Evolutionary conservation across 352 stramenopile species (phyloP).

Genomic region (Phytophthora meadii): DNA sequence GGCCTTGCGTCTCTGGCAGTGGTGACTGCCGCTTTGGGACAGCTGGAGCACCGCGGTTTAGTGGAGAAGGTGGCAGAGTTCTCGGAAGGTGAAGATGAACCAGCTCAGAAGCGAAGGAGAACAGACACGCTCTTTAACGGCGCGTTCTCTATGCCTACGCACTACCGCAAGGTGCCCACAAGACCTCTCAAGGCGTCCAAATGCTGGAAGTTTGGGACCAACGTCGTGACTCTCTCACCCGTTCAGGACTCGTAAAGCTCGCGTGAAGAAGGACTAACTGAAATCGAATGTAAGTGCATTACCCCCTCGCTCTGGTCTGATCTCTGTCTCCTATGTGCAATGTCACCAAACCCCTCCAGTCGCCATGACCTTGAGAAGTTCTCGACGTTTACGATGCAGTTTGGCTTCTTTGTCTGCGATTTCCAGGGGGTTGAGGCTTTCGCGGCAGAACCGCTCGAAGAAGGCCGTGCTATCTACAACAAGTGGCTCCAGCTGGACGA

Average conservation of each 20-base stretch:
- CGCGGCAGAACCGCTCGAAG: conserved; percentile 34
- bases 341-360: conserved; percentile 22
- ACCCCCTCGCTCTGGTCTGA: conserved; percentile 16
- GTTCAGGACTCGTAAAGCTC: conserved; percentile 31
- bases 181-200: conserved; percentile 78
- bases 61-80: conserved; percentile 55
- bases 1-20: conserved; percentile 51
- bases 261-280: conserved; percentile 21
- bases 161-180: conserved; percentile 75
- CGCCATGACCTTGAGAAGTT: conserved; percentile 57
- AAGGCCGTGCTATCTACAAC: conserved; percentile 14
- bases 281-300: conserved; percentile 46
- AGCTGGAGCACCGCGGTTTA: conserved; percentile 57
- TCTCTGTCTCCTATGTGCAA: neutral
- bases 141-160: conserved; percentile 36
- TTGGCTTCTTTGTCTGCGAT: conserved; percentile 42
- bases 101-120: conserved; percentile 36
- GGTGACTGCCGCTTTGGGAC: conserved; percentile 61
- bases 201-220: conserved; percentile 62
- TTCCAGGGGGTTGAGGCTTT: conserved; percentile 23
- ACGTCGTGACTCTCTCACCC: conserved; percentile 40
- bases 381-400: conserved; percentile 47
- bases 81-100: conserved; percentile 22
- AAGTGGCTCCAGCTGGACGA: conserved; percentile 19
- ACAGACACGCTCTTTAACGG: conserved; percentile 18